phyloP scores from a whole-genome alignment of 2,329 filamentous ascomycete genomes.

The Cercospora zeina region DNA sequence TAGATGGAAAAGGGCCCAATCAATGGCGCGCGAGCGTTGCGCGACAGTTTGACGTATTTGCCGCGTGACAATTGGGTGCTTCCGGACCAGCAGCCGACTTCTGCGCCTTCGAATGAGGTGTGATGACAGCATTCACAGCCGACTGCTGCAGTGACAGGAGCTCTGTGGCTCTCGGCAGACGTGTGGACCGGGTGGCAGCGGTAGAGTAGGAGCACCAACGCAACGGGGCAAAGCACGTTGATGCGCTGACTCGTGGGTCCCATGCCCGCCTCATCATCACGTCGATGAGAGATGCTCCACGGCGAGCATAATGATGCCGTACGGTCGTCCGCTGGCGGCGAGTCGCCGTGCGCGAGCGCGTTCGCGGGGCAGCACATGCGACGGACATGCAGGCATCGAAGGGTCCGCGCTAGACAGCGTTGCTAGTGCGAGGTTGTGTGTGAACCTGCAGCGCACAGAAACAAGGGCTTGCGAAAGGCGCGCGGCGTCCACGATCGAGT shows the following conservation, averaged over 20 bases:
- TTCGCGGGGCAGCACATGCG: constrained; percentile 2
- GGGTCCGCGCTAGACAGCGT: constrained; percentile 4
- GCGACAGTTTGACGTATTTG: neutral
- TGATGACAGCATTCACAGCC: neutral
- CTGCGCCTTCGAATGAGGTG: neutral
- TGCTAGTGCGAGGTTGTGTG: constrained; percentile 8
- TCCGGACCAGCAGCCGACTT: constrained; percentile 4
- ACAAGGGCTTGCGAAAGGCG: constrained; percentile 5
- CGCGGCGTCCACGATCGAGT: constrained; percentile 3
- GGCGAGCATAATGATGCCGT: too few species aligned
- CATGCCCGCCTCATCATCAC: constrained; percentile 6
- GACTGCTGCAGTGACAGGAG: neutral
- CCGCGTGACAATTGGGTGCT: constrained; percentile 4
- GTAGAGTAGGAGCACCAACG: neutral
- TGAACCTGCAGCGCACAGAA: neutral
- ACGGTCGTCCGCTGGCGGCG: neutral
- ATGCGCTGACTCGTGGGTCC: constrained; percentile 1
- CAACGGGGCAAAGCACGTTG: neutral
- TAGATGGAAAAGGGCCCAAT: neutral
- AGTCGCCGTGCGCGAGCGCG: neutral
- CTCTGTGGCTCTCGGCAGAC: neutral
- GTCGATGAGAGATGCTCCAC: neutral
- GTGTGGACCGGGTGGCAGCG: constrained; percentile 5
- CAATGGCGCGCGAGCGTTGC: neutral
- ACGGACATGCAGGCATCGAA: neutral